phyloP scores from a whole-genome alignment of 768 basidiomycete species.

The Rhodotorula babjevae region DNA sequence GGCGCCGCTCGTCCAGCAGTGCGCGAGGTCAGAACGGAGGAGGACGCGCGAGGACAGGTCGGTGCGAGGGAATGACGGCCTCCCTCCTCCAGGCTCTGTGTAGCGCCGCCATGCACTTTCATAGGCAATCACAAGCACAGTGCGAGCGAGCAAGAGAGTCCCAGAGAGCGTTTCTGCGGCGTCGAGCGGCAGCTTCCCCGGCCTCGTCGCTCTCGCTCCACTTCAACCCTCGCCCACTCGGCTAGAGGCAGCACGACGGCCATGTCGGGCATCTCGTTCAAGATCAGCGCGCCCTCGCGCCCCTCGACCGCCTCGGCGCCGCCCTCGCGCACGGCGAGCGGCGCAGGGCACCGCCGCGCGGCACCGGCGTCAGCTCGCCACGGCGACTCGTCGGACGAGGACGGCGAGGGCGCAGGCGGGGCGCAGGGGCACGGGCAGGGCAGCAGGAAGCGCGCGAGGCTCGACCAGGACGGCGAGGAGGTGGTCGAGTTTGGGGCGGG shows the following conservation, averaged over 20 bases:
- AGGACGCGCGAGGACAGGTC: no score
- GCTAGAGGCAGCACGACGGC: no score
- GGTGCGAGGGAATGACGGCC: no score
- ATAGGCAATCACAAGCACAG: no score
- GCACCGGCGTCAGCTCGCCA: neutral
- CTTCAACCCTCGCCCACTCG: neutral
- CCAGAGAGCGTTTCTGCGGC: no score
- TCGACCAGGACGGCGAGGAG: conserved; percentile 22
- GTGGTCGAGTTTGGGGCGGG: conserved; percentile 26
- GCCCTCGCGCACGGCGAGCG: conserved; percentile 1
- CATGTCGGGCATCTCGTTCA: conserved; percentile 34
- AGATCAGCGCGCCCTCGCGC: conserved; percentile 20
- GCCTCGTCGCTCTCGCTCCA: neutral
- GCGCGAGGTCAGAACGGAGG: no score
- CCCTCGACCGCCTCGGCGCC: conserved; percentile 4
- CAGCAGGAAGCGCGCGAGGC: conserved; percentile 13
- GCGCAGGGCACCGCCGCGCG: neutral
- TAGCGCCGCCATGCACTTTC: no score
- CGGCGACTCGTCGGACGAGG: neutral
- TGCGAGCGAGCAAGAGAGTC: no score
- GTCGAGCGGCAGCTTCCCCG: no score
- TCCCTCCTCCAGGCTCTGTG: no score
- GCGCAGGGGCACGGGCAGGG: neutral
- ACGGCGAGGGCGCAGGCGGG: conserved; percentile 13
- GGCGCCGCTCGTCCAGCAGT: no score